Base-by-base conservation (phyloP, 2,329 filamentous ascomycete genomes). In the Diaporthe nobilis region DNA sequence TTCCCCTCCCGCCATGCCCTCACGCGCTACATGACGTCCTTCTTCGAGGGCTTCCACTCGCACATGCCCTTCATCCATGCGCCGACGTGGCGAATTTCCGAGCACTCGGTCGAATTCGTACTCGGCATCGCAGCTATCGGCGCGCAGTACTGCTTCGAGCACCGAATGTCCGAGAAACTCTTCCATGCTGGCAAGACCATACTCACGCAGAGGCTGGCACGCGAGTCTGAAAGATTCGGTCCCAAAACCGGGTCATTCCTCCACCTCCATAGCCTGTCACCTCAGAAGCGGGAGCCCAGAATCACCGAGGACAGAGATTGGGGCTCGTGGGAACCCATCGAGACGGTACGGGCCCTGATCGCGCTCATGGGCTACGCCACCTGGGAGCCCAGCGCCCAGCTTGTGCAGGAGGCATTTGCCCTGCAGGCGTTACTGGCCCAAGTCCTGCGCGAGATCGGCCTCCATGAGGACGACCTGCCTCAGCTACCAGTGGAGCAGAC, bases 71-170 rank as follows among this genome's bases (percentile, higher is more conserved):
- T 85, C 67, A 83, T 85, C 8, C 84, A 85, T 76, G 75, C 79
- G 2, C 82, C 79, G 0, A 85, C 84, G 0, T 84, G 82, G 81
- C 77, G 79, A 10, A 71, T 85, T 7, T 77, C 78, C 1, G 82
- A 84, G 1, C 78, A 80, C 20, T 80, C 84, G 0, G 73, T 82
- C 0, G 84, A 85, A 47, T 70, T 85, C 1, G 74, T 85, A 0
- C 76, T 85, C 10, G 82, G 80, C 0, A 80, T 85, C 7, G 78
- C 81, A 1, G 80, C 84, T 0, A 79, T 85, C 4, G 84, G 83
- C 0, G 83, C 84, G 0, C 84, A 85, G 77, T 85, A 85, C 72
- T 84, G 83, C 28, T 85, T 85, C 37, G 84, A 85, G 76, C 81
- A 82, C 3, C 81, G 80, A 1, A 81, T 79, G 17, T 83, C 84